Percentiles rank a stretch among this genome's conserved stretches.
Evolutionary conservation across 2,329 filamentous ascomycete genomes (phyloP).

Genomic region (Aureobasidium lini): DNA sequence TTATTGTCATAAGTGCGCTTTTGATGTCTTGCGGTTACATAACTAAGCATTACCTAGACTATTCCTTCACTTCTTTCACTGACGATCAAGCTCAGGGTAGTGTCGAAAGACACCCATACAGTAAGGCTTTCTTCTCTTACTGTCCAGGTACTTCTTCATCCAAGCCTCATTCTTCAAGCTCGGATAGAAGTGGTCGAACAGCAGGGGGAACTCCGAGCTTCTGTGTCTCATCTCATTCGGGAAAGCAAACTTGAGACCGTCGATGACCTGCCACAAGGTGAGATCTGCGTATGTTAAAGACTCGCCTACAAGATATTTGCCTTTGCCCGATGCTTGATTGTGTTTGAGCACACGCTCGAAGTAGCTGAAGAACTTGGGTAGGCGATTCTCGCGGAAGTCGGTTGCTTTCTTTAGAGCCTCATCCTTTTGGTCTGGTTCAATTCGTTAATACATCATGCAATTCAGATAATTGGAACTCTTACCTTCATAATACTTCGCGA

Average conservation of each 20-base stretch:
- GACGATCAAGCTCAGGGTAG: constrained; percentile 63
- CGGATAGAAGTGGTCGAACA: constrained; percentile 57
- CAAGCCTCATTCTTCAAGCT: constrained; percentile 55
- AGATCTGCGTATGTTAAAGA: constrained; percentile 64
- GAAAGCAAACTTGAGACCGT: constrained; percentile 56
- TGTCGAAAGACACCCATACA: constrained; percentile 60
- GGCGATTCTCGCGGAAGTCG: constrained; percentile 52
- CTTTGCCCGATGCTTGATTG: constrained; percentile 50
- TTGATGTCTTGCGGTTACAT: no score
- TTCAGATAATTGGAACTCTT: neutral
- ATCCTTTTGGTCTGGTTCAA: constrained; percentile 53
- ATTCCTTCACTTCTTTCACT: constrained; percentile 22
- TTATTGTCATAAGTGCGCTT: neutral
- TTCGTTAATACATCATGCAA: neutral
- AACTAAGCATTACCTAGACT: neutral
- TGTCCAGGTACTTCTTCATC: constrained; percentile 62
- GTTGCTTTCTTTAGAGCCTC: constrained; percentile 53
- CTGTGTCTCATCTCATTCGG: constrained; percentile 56
- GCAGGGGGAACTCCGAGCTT: constrained; percentile 49
- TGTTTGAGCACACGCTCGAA: constrained; percentile 59
- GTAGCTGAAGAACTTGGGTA: constrained; percentile 67
- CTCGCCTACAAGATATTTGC: constrained; percentile 58
- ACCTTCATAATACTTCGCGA: constrained; percentile 55
- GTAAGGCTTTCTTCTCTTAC: constrained; percentile 56
- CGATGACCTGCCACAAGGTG: constrained; percentile 61